Evolutionary conservation across 352 stramenopile genomes (phyloP).

Genomic region (Albugo laibachii): DNA sequence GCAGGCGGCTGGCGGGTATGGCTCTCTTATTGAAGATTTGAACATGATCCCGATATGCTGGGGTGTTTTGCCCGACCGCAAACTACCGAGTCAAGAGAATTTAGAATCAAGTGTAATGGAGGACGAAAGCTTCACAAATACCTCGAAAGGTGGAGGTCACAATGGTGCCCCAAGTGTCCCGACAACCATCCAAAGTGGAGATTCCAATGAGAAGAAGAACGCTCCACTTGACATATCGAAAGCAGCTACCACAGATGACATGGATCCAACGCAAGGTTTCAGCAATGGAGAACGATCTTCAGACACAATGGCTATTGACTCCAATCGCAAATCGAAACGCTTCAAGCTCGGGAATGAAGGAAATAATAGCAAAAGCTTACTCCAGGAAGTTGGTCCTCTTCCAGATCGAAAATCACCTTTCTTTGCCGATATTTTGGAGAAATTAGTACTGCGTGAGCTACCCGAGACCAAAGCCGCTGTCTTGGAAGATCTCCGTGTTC

Average conservation of each 20-base stretch:
- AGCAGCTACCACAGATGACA: conserved; percentile 3
- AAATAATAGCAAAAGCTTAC: conserved; percentile 24
- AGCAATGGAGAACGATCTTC: conserved; percentile 3
- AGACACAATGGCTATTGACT: conserved; percentile 7
- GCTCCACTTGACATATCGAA: background rate
- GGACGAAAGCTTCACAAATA: conserved; percentile 8
- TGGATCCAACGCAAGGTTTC: background rate
- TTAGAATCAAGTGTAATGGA: conserved; percentile 10
- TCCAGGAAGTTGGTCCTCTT: conserved; percentile 35
- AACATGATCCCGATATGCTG: conserved; percentile 45
- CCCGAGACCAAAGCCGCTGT: conserved; percentile 40
- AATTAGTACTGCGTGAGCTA: conserved; percentile 51
- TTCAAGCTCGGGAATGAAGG: conserved; percentile 15
- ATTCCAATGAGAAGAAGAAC: background rate
- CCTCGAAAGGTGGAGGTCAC: conserved; percentile 3
- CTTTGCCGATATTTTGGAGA: conserved; percentile 55
- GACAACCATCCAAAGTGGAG: conserved; percentile 5
- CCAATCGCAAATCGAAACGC: conserved; percentile 39
- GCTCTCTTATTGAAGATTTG: conserved; percentile 32
- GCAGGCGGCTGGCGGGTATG: conserved; percentile 16
- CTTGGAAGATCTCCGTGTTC: conserved; percentile 37
- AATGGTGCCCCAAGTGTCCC: conserved; percentile 12
- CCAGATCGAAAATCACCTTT: conserved; percentile 49
- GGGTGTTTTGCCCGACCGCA: conserved; percentile 41
- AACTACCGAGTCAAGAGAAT: conserved; percentile 16